Conservation (phyloP, 306 rosid genomes). For the Aeschynomene evenia region DNA sequence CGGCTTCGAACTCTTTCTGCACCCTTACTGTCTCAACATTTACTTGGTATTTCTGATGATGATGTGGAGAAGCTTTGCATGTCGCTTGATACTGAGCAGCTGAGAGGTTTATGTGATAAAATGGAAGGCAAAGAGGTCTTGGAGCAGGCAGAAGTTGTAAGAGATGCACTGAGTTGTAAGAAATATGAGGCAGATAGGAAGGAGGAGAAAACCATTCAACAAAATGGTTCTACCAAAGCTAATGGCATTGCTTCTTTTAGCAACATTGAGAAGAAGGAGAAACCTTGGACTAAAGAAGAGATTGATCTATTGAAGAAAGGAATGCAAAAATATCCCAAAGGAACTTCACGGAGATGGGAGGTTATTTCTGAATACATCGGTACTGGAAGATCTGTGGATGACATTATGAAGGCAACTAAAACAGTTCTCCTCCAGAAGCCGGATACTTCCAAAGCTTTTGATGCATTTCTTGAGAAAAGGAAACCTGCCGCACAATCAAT, state of each 20-base stretch:
- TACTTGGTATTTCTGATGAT: slow-evolving; percentile 59
- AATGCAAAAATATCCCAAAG: slow-evolving; percentile 84
- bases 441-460: slow-evolving; percentile 86
- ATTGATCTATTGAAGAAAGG: slow-evolving; percentile 87
- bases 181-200: slow-evolving; percentile 43
- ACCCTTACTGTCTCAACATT: slow-evolving; percentile 47
- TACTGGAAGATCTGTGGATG: slow-evolving; percentile 91
- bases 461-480: slow-evolving; percentile 92
- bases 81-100: slow-evolving; percentile 56
- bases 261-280: slow-evolving; percentile 81
- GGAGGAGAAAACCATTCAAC: slow-evolving; percentile 43
- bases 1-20: slow-evolving; percentile 77
- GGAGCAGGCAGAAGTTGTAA: slow-evolving; percentile 58
- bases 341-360: slow-evolving; percentile 96
- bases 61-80: slow-evolving; percentile 81
- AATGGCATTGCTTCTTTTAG: slow-evolving; percentile 45
- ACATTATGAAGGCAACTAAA: slow-evolving; percentile 93
- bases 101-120: slow-evolving; percentile 69
- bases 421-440: slow-evolving; percentile 96
- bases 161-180: slow-evolving; percentile 49
- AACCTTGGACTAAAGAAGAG: slow-evolving; percentile 92
- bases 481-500: slow-evolving; percentile 78
- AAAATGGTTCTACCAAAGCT: slow-evolving; percentile 56
- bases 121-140: slow-evolving; percentile 59
- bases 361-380: slow-evolving; percentile 95